A percentile compares a stretch with the other conserved stretches of the same genome.
Evolutionary conservation across 805 yeast species (phyloP).

Genomic region (Candida andamanensis): DNA sequence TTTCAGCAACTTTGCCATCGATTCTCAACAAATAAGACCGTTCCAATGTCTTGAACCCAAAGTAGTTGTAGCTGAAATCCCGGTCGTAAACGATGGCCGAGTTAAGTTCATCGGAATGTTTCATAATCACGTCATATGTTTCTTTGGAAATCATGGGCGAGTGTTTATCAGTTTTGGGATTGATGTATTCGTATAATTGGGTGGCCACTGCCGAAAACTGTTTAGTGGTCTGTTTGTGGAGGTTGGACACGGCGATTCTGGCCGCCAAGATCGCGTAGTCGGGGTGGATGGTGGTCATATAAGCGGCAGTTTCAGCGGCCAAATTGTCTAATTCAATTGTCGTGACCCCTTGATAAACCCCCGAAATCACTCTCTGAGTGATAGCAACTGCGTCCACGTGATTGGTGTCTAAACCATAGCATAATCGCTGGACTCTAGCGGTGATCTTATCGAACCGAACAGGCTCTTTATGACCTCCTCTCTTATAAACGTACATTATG

Average conservation of each 20-base stretch:
- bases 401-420: conserved; percentile 86
- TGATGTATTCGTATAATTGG: conserved; percentile 69
- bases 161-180: conserved; percentile 69
- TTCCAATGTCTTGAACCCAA: conserved; percentile 59
- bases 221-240: conserved; percentile 91
- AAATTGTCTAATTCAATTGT: conserved; percentile 66
- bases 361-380: conserved; percentile 91
- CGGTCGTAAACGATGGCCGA: conserved; percentile 43
- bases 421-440: conserved; percentile 82
- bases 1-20: conserved; percentile 53
- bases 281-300: conserved; percentile 97
- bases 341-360: conserved; percentile 96
- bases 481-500: conserved; percentile 74
- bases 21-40: conserved; percentile 52
- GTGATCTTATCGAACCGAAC: conserved; percentile 96
- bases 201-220: conserved; percentile 73
- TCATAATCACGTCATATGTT: conserved; percentile 33
- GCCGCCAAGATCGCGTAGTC: conserved; percentile 95
- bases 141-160: conserved; percentile 42
- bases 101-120: conserved; percentile 38
- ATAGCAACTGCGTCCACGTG: conserved; percentile 95
- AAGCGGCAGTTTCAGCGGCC: conserved; percentile 97
- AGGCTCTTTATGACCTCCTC: conserved; percentile 93
- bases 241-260: conserved; percentile 87
- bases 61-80: conserved; percentile 53